A percentile compares a stretch with the other conserved stretches of the same genome.
phyloP scores from a whole-genome alignment of 2,329 filamentous ascomycete species.

The Monascus ruber region DNA sequence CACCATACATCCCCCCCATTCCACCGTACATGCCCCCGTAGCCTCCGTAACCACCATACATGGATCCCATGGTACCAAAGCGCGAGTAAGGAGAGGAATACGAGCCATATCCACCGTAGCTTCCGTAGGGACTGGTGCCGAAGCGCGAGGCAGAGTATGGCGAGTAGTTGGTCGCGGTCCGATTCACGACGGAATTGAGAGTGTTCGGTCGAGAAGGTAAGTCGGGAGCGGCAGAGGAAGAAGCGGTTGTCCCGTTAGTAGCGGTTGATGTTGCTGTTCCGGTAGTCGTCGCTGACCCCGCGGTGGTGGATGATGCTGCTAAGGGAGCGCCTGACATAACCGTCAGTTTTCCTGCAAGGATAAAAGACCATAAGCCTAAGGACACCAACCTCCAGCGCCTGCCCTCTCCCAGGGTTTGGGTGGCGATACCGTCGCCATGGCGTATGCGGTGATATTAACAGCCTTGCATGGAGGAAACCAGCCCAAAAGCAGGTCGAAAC shows the following conservation, averaged over 20 bases:
- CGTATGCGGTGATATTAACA: conserved; percentile 14
- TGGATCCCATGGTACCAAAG: conserved; percentile 37
- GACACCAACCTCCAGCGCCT: conserved; percentile 46
- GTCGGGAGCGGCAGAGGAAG: conserved; percentile 47
- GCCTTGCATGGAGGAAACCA: conserved; percentile 16
- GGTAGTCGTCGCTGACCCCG: conserved; percentile 26
- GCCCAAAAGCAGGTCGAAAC: not conserved
- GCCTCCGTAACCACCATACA: conserved; percentile 20
- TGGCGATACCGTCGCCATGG: conserved; percentile 59
- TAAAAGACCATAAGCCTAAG: conserved; percentile 1
- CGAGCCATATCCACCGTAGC: conserved; percentile 41
- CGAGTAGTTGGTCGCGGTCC: conserved; percentile 76
- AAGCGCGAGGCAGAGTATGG: conserved; percentile 47
- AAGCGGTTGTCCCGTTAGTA: conserved; percentile 32
- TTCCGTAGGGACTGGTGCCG: conserved; percentile 39
- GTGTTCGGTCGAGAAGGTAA: conserved; percentile 72
- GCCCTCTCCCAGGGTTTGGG: conserved; percentile 95
- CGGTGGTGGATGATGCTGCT: conserved; percentile 21
- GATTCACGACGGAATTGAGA: conserved; percentile 69
- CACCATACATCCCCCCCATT: conserved; percentile 36
- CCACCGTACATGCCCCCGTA: conserved; percentile 36
- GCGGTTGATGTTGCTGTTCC: conserved; percentile 33
- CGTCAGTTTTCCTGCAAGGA: conserved; percentile 1
- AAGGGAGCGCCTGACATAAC: conserved; percentile 14
- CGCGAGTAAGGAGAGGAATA: conserved; percentile 47